Base-by-base conservation (phyloP, 1,284 basidiomycete species). In the Coniferiporia sulphurascens region DNA sequence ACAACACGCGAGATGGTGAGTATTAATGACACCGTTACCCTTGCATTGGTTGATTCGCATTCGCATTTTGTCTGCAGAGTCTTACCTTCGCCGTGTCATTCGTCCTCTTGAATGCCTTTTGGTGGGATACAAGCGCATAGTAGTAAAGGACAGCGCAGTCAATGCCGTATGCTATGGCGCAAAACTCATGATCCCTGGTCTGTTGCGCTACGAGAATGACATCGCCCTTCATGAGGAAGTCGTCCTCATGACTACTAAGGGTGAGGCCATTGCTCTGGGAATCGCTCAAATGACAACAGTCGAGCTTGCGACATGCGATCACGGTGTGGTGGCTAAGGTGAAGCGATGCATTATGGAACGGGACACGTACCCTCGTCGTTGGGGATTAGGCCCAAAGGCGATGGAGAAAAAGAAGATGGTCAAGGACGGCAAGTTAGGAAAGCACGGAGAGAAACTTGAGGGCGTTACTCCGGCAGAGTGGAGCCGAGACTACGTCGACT, bases 291-390 rank as follows among this genome's bases (percentile, higher is more conserved):
- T 99, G 97, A 93, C 95, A 12, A 98, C 96, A 9, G 96, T 97
- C 62, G 97, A 99, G 73, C 86, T 99, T 56, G 92, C 95, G 17
- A 97, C 95, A 9, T 98, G 95, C 73, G 96, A 99, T 73, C 97
- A 99, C 71, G 97, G 97, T 60, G 94, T 99, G 59, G 97, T 99
- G 44, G 97, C 97, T 49, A 98, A 98, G 78, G 94, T 99, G 69
- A 99, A 99, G 81, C 83, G 97, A 59, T 98, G 96, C 74, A 99
- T 99, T 72, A 99, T 99, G 97, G 93, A 98, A 77, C 89, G 96
- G 54, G 96, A 99, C 74, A 93, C 94, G 17, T 99, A 99, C 75
- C 97, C 97, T 44, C 86, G 97, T 62, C 87, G 95, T 67, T 99
- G 97, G 97, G 97, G 97, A 63, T 84, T 99, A 58, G 97, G 97